These are phyloP conservation scores for Pseudodiploospora longispora DNA, from an alignment of 2,329 filamentous ascomycete species.

Conservation along the genomic window DNA sequence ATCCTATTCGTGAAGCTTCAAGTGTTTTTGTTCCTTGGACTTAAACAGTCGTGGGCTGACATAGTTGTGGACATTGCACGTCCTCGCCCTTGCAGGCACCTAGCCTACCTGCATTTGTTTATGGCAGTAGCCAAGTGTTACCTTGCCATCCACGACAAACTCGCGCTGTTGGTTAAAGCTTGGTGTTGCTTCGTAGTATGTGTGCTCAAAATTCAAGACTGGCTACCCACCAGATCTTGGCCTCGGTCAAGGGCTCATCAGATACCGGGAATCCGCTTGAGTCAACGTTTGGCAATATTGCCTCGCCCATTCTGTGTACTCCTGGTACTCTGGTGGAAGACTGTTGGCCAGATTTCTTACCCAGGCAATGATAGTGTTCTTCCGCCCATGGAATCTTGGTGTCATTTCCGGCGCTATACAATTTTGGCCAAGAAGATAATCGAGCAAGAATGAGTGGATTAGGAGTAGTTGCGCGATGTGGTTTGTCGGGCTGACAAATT, in stretches of 20 bases:
- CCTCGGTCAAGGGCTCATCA: slow-evolving; percentile 17
- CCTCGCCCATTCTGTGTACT: slow-evolving; percentile 14
- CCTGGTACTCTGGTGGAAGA: slow-evolving; percentile 12
- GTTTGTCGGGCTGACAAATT: slow-evolving; percentile 23
- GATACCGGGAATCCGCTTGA: slow-evolving; percentile 15
- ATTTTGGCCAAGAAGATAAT: slow-evolving; percentile 16
- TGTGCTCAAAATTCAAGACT: no score
- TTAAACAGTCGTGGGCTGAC: no score
- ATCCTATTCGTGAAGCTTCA: no score
- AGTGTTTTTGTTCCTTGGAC: no score
- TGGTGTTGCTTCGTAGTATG: no score
- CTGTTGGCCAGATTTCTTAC: slow-evolving; percentile 11
- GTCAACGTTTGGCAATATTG: slow-evolving; percentile 16
- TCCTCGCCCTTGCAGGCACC: no score
- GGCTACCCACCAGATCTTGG: neutral
- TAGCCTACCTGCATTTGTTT: no score
- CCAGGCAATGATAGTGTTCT: slow-evolving; percentile 18
- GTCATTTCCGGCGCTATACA: slow-evolving; percentile 13
- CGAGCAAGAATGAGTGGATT: slow-evolving; percentile 28
- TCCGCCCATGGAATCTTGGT: slow-evolving; percentile 15
- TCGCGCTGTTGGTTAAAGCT: no score
- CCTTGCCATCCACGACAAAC: no score
- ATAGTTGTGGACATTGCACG: no score
- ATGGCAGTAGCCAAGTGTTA: no score
- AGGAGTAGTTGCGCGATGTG: slow-evolving; percentile 24